Evolutionary conservation across 192 early-diverging fungal species (phyloP).

Genomic region (Dissophora globulifera): DNA sequence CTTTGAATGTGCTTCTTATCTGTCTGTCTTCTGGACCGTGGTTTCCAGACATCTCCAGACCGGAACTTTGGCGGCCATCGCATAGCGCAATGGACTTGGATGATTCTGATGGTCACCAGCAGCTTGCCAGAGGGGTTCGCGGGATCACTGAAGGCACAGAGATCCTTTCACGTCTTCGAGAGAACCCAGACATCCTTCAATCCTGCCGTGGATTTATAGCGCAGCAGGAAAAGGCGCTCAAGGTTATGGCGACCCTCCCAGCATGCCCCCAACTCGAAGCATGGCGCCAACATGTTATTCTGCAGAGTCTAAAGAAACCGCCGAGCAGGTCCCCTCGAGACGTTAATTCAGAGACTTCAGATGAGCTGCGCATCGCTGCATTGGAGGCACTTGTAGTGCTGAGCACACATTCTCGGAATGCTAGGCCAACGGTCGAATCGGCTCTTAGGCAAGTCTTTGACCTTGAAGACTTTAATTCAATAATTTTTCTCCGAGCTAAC

Average conservation of each 20-base stretch:
- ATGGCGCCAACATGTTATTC: conserved; percentile 14
- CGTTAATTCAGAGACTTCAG: background rate
- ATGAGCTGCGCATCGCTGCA: background rate
- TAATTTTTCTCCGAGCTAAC: background rate
- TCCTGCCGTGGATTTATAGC: conserved; percentile 15
- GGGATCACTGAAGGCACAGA: conserved; percentile 24
- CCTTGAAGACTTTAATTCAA: background rate
- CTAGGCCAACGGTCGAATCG: background rate
- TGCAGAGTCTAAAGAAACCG: conserved; percentile 5
- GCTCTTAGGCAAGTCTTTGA: conserved; percentile 9
- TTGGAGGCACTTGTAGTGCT: conserved; percentile 26
- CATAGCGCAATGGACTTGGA: conserved; percentile 8
- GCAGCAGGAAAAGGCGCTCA: conserved; percentile 27
- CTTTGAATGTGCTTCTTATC: conserved; percentile 21
- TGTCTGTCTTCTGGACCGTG: conserved; percentile 44
- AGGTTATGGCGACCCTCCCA: conserved; percentile 30
- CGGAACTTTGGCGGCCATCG: conserved; percentile 19
- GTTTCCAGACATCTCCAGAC: conserved; percentile 20
- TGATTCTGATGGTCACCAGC: background rate
- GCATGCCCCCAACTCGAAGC: conserved; percentile 1
- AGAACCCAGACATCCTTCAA: conserved; percentile 16
- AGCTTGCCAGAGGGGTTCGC: conserved; percentile 9
- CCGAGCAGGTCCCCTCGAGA: background rate
- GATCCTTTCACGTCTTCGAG: conserved; percentile 17
- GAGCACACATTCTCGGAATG: conserved; percentile 13